Conservation (phyloP, 306 rosid species). For the Glycyrrhiza uralensis region DNA sequence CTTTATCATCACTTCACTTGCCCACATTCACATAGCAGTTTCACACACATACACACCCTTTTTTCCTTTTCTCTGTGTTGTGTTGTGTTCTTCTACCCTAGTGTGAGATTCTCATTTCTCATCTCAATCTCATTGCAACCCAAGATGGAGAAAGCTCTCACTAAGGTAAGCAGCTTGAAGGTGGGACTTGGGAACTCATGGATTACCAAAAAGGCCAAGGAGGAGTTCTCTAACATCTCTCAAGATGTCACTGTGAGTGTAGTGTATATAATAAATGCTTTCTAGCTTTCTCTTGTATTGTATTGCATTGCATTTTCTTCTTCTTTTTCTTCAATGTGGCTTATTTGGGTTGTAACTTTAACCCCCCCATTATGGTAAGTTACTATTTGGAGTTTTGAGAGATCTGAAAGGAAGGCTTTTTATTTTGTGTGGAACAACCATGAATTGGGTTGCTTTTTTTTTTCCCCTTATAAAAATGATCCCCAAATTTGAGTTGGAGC, state of each 20-base stretch:
- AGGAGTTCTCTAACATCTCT: conserved; percentile 72
- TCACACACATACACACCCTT: not conserved
- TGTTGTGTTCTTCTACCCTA: too few species aligned
- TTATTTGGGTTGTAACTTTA: conserved; percentile 13
- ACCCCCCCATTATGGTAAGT: conserved; percentile 1
- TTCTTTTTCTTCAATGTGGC: conserved; percentile 30
- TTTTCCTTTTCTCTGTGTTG: not conserved
- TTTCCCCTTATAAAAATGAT: not conserved
- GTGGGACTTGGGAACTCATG: conserved; percentile 66
- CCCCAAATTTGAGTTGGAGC: not conserved
- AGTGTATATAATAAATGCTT: not conserved
- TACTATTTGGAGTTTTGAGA: conserved; percentile 24
- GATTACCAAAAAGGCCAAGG: conserved; percentile 92
- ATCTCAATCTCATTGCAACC: not conserved
- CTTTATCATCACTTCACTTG: conserved; percentile 7
- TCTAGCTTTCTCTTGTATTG: conserved; percentile 3
- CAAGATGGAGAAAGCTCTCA: conserved; percentile 86
- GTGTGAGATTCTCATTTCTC: conserved; percentile 18
- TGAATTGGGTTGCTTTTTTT: conserved; percentile 10
- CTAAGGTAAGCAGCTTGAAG: conserved; percentile 78
- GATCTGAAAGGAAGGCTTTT: conserved; percentile 38
- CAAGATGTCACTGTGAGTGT: conserved; percentile 74
- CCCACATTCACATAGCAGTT: not conserved
- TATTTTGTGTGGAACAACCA: not conserved
- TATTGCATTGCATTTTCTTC: not conserved